These are phyloP conservation scores for Oryza glaberrima DNA, from an alignment of 176 grass and related monocot species.

Conservation along the genomic window DNA sequence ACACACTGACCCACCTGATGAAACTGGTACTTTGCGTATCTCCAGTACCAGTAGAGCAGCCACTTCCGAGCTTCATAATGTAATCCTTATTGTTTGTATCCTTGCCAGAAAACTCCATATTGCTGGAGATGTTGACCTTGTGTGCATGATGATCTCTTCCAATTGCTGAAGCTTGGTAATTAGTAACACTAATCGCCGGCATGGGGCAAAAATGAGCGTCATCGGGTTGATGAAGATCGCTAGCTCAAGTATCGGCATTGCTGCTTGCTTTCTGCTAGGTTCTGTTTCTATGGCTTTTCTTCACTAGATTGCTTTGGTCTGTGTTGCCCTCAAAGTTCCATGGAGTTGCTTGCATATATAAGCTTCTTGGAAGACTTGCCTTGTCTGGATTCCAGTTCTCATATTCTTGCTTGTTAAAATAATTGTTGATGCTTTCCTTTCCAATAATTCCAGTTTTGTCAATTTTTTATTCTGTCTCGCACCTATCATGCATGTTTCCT, in stretches of 20 bases:
- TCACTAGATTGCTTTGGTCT: conserved; percentile 22
- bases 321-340: conserved; percentile 17
- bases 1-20: conserved; percentile 26
- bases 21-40: conserved; percentile 24
- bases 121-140: conserved; percentile 40
- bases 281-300: conserved; percentile 34
- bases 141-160: conserved; percentile 47
- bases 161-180: conserved; percentile 56
- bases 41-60: neutral
- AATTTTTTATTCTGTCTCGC: neutral
- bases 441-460: neutral
- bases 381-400: conserved; percentile 11
- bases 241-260: conserved; percentile 58
- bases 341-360: conserved; percentile 57
- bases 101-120: conserved; percentile 47
- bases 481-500: neutral
- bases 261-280: conserved; percentile 10
- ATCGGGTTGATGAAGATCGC: conserved; percentile 62
- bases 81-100: conserved; percentile 55
- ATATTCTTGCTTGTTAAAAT: conserved; percentile 41
- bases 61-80: conserved; percentile 33
- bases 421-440: neutral
- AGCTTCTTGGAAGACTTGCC: conserved; percentile 22
- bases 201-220: conserved; percentile 65
- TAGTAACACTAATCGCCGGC: conserved; percentile 57